A percentile compares a stretch with the other conserved stretches of the same genome.
Evolutionary conservation across 768 basidiomycete species (phyloP).

Genomic region (Russula emetica): DNA sequence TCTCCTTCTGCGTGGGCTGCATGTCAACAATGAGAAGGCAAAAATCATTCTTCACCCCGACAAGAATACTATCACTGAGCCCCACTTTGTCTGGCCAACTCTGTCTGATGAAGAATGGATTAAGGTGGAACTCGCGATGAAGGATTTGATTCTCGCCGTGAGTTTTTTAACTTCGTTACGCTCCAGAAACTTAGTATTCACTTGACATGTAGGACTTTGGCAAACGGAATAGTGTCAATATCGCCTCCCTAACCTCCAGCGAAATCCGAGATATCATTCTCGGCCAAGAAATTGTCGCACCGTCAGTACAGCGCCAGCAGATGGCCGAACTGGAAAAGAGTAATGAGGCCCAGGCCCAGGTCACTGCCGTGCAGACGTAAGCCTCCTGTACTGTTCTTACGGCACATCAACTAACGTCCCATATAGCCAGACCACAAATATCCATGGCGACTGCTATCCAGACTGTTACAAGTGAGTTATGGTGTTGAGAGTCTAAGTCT

Average conservation of each 20-base stretch:
- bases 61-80: slow-evolving; percentile 93
- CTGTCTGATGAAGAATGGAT: slow-evolving; percentile 96
- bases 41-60: slow-evolving; percentile 98
- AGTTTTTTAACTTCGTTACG: slow-evolving; percentile 30
- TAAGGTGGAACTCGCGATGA: slow-evolving; percentile 97
- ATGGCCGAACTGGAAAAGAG: slow-evolving; percentile 99
- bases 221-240: slow-evolving; percentile 98
- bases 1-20: slow-evolving; percentile 91
- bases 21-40: slow-evolving; percentile 99
- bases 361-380: slow-evolving; percentile 91
- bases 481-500: not conserved
- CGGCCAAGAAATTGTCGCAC: slow-evolving; percentile 96
- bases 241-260: slow-evolving; percentile 92
- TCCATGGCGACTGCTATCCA: slow-evolving; percentile 96
- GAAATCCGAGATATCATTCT: slow-evolving; percentile 98
- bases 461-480: slow-evolving; percentile 77
- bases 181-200: slow-evolving; percentile 26
- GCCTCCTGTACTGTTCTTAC: slow-evolving; percentile 27
- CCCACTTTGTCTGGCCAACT: slow-evolving; percentile 97
- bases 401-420: slow-evolving; percentile 19
- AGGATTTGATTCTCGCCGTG: slow-evolving; percentile 89
- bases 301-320: slow-evolving; percentile 94
- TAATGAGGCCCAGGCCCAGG: slow-evolving; percentile 87
- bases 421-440: slow-evolving; percentile 85
- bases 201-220: slow-evolving; percentile 73